Evolutionary conservation across 768 basidiomycete genomes (phyloP), one percentile per base, ranked within the genome.

Genomic region (Tremella mesenterica): DNA sequence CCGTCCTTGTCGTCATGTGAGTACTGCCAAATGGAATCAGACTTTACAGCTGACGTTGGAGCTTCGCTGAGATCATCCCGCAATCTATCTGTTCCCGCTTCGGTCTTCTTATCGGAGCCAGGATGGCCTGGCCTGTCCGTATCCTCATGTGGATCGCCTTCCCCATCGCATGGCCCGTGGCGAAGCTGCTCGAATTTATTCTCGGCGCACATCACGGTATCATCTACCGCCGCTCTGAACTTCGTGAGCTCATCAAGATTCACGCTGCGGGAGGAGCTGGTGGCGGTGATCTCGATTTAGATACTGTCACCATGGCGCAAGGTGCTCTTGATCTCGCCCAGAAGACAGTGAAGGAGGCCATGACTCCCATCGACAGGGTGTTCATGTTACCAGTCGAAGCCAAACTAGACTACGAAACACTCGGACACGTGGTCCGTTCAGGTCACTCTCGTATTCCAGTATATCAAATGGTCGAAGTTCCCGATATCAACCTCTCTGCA

Each of bases 31-130:
- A 13, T 44, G 5, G 10, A 20, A 3, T 20, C 39, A 21, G 25
- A 44, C 23, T 30, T 44, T 23, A 7, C 33, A 2, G 31, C 50
- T 53, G 21, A 56, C 38, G 3, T 25, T 23, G 3, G 62, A 91
- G 88, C 54, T 92, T 91, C 70, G 77, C 88, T 23, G 88, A 92
- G 75, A 88, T 92, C 58, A 91, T 92, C 57, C 89, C 89, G 0
- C 89, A 93, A 66, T 87, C 86, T 1, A 76, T 92, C n/a, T 93
- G 87, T 72, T 87, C 87, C 20, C 85, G 89, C 31, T 85, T 89
- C 76, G 90, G 90, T 20, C 79, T 92, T 4, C 86, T 85, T 61
- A 80, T 93, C 43, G 88, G 89, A 30, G 87, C 88, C 8, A 86
- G 86, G 65, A 86, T 88, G 84, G 88, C 85, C 0, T 77, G 78